A percentile compares a stretch with the other conserved stretches of the same genome.
phyloP scores from a whole-genome alignment of 768 basidiomycete species.

The Tricholoma furcatifolium region DNA sequence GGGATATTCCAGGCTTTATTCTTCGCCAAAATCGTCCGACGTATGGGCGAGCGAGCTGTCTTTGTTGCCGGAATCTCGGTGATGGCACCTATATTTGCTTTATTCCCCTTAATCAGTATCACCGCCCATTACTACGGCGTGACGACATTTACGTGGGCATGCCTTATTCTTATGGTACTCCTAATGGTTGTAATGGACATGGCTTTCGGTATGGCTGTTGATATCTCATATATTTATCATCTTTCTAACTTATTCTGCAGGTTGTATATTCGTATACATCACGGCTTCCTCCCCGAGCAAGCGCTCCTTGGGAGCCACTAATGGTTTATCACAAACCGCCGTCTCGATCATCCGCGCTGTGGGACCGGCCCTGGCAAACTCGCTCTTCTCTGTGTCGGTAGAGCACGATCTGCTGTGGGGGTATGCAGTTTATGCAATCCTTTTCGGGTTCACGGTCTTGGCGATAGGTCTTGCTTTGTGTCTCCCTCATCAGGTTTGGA shows the following conservation, averaged over 20 bases:
- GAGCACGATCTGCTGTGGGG: slow-evolving; percentile 45
- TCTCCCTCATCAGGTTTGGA: slow-evolving; percentile 39
- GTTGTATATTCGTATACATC: slow-evolving; percentile 49
- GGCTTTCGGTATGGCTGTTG: slow-evolving; percentile 33
- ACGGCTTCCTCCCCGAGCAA: slow-evolving; percentile 50
- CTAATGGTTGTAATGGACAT: slow-evolving; percentile 37
- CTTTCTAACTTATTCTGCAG: slow-evolving; percentile 22
- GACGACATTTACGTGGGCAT: slow-evolving; percentile 31
- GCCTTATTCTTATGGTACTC: slow-evolving; percentile 26
- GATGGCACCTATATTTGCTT: slow-evolving; percentile 32
- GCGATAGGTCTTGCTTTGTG: slow-evolving; percentile 29
- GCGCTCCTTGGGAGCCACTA: slow-evolving; percentile 47
- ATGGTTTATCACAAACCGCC: slow-evolving; percentile 47
- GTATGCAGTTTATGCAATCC: slow-evolving; percentile 42
- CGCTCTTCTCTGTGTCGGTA: slow-evolving; percentile 53
- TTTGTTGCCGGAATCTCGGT: slow-evolving; percentile 35
- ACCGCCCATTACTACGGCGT: slow-evolving; percentile 32
- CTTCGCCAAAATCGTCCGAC: slow-evolving; percentile 34
- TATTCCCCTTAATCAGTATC: slow-evolving; percentile 43
- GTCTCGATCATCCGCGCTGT: slow-evolving; percentile 46
- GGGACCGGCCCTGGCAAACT: slow-evolving; percentile 47
- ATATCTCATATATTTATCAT: not conserved
- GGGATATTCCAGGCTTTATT: slow-evolving; percentile 39
- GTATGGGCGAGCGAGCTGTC: slow-evolving; percentile 37
- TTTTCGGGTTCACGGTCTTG: slow-evolving; percentile 30